Evolutionary conservation across 169 alveolate species (phyloP).

Genomic region (Babesia ovis): DNA sequence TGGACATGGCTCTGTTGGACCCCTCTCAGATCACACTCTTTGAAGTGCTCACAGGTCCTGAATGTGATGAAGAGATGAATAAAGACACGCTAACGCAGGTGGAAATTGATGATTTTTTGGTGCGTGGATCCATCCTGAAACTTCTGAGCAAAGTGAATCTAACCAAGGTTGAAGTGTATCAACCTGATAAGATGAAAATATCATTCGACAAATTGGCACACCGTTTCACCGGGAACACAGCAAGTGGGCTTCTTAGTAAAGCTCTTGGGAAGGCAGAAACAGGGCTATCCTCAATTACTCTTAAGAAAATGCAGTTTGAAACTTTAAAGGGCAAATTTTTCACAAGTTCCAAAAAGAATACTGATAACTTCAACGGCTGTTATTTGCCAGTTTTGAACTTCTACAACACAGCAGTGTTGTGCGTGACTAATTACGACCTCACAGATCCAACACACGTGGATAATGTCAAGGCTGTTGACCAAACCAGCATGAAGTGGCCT

Average conservation of each 20-base stretch:
- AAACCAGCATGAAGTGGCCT: slow-evolving; percentile 10
- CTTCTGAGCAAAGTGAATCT: slow-evolving; percentile 32
- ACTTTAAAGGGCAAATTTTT: slow-evolving; percentile 53
- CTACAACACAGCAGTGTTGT: slow-evolving; percentile 32
- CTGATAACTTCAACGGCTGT: slow-evolving; percentile 17
- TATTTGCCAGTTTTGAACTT: slow-evolving; percentile 49
- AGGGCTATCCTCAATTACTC: slow-evolving; percentile 19
- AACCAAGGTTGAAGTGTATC: slow-evolving; percentile 32
- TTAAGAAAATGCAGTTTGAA: slow-evolving; percentile 47
- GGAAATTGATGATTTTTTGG: slow-evolving; percentile 1
- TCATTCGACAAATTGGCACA: slow-evolving; percentile 48
- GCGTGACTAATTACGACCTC: slow-evolving; percentile 26
- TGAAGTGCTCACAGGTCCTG: slow-evolving; percentile 37
- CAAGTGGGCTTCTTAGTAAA: slow-evolving; percentile 42
- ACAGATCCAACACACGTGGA: background rate
- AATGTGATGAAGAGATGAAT: background rate
- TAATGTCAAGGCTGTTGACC: background rate
- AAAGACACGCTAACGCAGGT: background rate
- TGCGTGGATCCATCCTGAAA: slow-evolving; percentile 20
- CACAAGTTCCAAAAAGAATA: slow-evolving; percentile 13
- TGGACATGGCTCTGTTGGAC: background rate
- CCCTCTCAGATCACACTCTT: slow-evolving; percentile 34
- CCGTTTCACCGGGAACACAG: slow-evolving; percentile 45
- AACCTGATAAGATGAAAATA: slow-evolving; percentile 33
- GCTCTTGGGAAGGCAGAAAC: slow-evolving; percentile 62